A percentile compares a stretch with the other conserved stretches of the same genome.
These are phyloP conservation scores for Aspergillus conjunctus DNA, from an alignment of 495 filamentous ascomycete species.

Conservation along the genomic window DNA sequence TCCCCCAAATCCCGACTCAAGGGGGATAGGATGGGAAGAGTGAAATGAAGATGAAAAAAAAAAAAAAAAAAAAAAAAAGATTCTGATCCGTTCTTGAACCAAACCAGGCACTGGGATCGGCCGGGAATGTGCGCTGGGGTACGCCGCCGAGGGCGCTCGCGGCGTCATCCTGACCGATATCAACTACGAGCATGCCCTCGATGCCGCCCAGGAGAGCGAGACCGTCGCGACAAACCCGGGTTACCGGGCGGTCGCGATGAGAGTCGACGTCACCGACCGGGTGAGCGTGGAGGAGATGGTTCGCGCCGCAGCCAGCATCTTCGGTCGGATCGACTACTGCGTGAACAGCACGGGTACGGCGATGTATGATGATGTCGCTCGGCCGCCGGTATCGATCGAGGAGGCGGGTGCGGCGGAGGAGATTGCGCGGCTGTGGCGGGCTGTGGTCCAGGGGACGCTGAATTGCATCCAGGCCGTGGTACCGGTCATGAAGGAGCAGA, in stretches of 20 bases:
- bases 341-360: conserved; percentile 20
- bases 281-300: conserved; percentile 3
- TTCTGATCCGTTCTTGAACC: neutral
- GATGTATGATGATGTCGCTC: no score
- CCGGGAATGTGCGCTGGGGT: conserved; percentile 14
- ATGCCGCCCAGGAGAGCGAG: conserved; percentile 13
- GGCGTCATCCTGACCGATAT: conserved; percentile 12
- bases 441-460: neutral
- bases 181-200: conserved; percentile 10
- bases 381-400: neutral
- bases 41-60: no score
- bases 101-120: conserved; percentile 16
- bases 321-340: conserved; percentile 18
- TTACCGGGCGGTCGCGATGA: conserved; percentile 8
- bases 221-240: conserved; percentile 11
- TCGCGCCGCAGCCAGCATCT: neutral
- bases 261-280: conserved; percentile 7
- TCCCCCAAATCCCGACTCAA: neutral
- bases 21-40: no score
- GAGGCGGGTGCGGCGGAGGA: neutral
- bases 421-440: neutral
- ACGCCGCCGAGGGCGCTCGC: conserved; percentile 12
- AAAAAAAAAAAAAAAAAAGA: no score
- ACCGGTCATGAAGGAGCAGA: conserved; percentile 8
- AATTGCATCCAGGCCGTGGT: conserved; percentile 4